Evolutionary conservation across 2,329 filamentous ascomycete genomes (phyloP).

Genomic region (Emergomyces orientalis): DNA sequence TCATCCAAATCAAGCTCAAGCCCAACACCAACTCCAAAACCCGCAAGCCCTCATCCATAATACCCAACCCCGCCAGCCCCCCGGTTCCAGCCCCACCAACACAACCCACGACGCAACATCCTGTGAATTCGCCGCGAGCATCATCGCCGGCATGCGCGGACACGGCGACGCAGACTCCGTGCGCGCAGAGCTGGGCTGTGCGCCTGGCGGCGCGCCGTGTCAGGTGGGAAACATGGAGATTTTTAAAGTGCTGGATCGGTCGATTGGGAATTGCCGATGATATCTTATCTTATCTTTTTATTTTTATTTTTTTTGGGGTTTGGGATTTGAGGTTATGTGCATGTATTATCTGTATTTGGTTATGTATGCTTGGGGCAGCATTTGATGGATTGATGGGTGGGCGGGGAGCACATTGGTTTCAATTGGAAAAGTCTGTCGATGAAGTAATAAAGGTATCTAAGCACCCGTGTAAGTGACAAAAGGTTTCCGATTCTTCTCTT

Average conservation of each 20-base stretch:
- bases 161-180: slow-evolving; percentile 11
- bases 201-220: slow-evolving; percentile 11
- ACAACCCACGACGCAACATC: slow-evolving; percentile 12
- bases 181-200: slow-evolving; percentile 17
- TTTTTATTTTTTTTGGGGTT: background rate
- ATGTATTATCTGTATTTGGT: background rate
- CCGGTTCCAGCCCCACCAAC: slow-evolving; percentile 18
- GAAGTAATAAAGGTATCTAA: background rate
- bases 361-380: background rate
- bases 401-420: background rate
- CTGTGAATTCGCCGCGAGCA: slow-evolving; percentile 18
- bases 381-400: background rate
- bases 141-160: slow-evolving; percentile 19
- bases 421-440: background rate
- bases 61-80: slow-evolving; percentile 28
- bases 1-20: background rate
- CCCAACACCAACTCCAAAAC: background rate
- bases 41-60: background rate
- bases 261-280: background rate
- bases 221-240: slow-evolving; percentile 17
- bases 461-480: background rate
- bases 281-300: background rate
- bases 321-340: background rate
- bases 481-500: no score
- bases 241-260: slow-evolving; percentile 16